phyloP scores from a whole-genome alignment of 1,139 yeast species.

The Saccharomyces hybrid region DNA sequence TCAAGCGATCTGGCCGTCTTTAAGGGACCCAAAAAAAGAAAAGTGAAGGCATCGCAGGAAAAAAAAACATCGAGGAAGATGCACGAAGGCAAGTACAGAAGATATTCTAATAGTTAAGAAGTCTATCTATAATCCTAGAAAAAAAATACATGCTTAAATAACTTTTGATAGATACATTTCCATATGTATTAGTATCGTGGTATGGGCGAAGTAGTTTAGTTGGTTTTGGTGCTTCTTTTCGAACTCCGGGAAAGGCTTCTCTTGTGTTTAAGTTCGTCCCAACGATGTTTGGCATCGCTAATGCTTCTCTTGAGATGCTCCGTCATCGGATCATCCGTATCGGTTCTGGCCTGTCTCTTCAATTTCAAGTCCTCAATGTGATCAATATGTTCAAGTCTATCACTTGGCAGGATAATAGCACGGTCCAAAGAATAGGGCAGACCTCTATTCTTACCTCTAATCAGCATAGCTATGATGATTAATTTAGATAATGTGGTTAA shows the following conservation, averaged over 20 bases:
- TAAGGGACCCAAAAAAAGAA: background rate
- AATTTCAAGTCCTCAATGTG: slow-evolving; percentile 45
- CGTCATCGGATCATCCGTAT: background rate
- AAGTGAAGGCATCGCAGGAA: background rate
- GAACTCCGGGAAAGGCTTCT: background rate
- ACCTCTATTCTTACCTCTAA: slow-evolving; percentile 96
- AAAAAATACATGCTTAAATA: background rate
- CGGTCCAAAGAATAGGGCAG: slow-evolving; percentile 89
- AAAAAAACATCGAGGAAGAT: background rate
- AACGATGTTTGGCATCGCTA: background rate
- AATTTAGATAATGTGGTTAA: slow-evolving; percentile 70
- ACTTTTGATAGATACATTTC: background rate
- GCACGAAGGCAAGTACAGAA: background rate
- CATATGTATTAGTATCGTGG: background rate
- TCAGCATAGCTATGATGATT: slow-evolving; percentile 79
- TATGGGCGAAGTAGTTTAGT: background rate
- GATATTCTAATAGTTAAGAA: background rate
- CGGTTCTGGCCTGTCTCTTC: slow-evolving; percentile 2
- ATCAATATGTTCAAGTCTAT: slow-evolving; percentile 61
- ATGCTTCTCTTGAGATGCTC: background rate
- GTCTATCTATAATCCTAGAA: background rate
- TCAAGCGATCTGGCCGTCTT: background rate
- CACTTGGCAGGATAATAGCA: slow-evolving; percentile 82
- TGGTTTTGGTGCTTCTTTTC: background rate
- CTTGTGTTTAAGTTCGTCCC: background rate